phyloP scores from a whole-genome alignment of 257 asterid genomes.

The Cynanchum wilfordii region DNA sequence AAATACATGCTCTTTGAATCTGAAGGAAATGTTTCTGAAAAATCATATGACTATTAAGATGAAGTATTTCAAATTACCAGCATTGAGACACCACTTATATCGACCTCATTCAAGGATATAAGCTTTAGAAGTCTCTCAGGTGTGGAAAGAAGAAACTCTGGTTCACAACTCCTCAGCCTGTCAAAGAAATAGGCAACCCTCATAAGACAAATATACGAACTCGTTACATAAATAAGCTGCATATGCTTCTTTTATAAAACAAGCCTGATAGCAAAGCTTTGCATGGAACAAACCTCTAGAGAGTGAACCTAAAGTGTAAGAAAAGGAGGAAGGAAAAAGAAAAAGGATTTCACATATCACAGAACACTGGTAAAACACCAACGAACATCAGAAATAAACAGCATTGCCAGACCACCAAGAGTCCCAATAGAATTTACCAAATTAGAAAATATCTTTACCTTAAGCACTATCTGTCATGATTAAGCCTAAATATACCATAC shows the following conservation, averaged over 20 bases:
- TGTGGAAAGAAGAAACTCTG: constrained; percentile 76
- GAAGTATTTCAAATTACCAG: constrained; percentile 43
- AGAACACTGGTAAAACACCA: not conserved
- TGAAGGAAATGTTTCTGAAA: not conserved
- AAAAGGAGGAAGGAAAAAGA: not conserved
- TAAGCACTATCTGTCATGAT: not conserved
- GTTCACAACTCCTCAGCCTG: constrained; percentile 69
- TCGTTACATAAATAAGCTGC: constrained; percentile 3
- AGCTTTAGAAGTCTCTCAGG: constrained; percentile 74
- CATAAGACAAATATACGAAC: constrained; percentile 2
- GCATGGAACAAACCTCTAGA: not conserved
- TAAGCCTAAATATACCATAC: not conserved
- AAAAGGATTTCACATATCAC: not conserved
- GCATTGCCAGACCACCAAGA: not conserved
- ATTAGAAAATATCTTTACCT: not conserved
- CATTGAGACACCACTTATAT: constrained; percentile 56
- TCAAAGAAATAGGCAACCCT: constrained; percentile 13
- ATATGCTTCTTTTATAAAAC: not conserved
- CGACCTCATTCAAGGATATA: constrained; percentile 45
- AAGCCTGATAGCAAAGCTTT: not conserved
- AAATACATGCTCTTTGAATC: not conserved
- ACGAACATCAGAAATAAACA: not conserved
- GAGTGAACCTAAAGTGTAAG: not conserved
- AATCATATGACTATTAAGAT: not conserved
- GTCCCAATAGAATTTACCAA: not conserved